Evolutionary conservation across 2,329 filamentous ascomycete genomes (phyloP).

Genomic region (Aureobasidium sp.): DNA sequence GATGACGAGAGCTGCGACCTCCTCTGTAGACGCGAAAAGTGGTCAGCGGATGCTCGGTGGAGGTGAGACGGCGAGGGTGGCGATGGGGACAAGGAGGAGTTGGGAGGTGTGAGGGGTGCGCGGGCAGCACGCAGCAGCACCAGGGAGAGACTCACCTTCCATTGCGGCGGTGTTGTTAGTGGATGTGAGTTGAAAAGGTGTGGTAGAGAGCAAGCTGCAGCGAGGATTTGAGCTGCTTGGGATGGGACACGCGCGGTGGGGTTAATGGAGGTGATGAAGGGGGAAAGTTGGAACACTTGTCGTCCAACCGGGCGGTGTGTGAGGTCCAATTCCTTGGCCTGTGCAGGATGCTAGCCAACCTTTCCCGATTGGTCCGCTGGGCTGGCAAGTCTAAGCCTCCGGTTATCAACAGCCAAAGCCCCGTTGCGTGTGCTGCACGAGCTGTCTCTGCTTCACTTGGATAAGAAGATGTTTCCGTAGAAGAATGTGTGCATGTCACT

Average conservation of each 20-base stretch:
- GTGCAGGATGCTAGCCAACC: slow-evolving; percentile 2
- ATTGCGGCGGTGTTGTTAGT: slow-evolving; percentile 22
- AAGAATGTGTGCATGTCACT: neutral
- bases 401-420: slow-evolving; percentile 9
- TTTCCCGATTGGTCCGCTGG: slow-evolving; percentile 5
- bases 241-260: slow-evolving; percentile 13
- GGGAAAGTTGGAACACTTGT: slow-evolving; percentile 15
- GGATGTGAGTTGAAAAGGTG: neutral
- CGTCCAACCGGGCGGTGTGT: slow-evolving; percentile 12
- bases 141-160: slow-evolving; percentile 24
- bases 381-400: slow-evolving; percentile 4
- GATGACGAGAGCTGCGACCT: slow-evolving; percentile 99
- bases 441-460: neutral
- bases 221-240: slow-evolving; percentile 10
- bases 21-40: slow-evolving; percentile 57
- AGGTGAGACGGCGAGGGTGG: neutral
- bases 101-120: slow-evolving; percentile 10
- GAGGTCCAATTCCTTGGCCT: slow-evolving; percentile 12
- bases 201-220: slow-evolving; percentile 12
- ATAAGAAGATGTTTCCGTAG: neutral
- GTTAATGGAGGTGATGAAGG: slow-evolving; percentile 14
- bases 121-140: neutral
- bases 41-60: slow-evolving; percentile 15
- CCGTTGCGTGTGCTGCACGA: slow-evolving; percentile 3
- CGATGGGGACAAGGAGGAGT: neutral